Evolutionary conservation across 345 rosid species (phyloP), one percentile per base, ranked within the genome.

Genomic region (Salix udensis): DNA sequence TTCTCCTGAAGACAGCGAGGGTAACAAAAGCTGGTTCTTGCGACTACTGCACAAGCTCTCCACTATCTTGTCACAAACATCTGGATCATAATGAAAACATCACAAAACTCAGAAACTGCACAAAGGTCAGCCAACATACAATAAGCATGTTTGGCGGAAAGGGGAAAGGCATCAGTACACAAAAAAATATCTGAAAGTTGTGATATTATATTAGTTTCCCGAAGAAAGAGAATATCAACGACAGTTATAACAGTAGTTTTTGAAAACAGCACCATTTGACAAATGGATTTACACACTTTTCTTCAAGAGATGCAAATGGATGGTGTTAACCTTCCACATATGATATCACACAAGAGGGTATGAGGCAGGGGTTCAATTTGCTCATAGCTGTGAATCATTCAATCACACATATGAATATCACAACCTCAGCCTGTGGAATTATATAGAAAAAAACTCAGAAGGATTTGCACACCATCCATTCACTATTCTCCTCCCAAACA

Each of bases 41-140:
- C 92, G 85, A 81, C 90, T 93, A 77, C 96, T 84, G 70, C 92
- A 91, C 88, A 93, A 88, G 84, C 84, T 89, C 74, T 93, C 94
- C 61, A 93, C 91, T 78, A 96, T 89, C 85, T 89, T 87, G 87
- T 96, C 92, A 48, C 97, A 93, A 21, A 86, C 52, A 86, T 91
- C 99, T 93, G 92, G 81, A 84, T 40, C 75, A 77, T 26, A 80
- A 52, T 26, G 7, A 69, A 19, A 68, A 79, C 50, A 65, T 5
- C 18, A 60, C 24, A 73, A 55, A 70, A 34, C 62, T 36, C 34
- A 67, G 36, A 62, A 76, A 26, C 6, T 19, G 28, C 13, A 62
- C 7, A 21, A 34, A 21, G 65, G 24, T 72, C 53, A 70, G 55
- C 60, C 46, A 30, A 39, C 28, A 52, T 65, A 14, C 8, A 75